Evolutionary conservation across 352 stramenopile genomes (phyloP), one percentile per base, ranked within the genome.

Genomic region (Pythium phragmitis): DNA sequence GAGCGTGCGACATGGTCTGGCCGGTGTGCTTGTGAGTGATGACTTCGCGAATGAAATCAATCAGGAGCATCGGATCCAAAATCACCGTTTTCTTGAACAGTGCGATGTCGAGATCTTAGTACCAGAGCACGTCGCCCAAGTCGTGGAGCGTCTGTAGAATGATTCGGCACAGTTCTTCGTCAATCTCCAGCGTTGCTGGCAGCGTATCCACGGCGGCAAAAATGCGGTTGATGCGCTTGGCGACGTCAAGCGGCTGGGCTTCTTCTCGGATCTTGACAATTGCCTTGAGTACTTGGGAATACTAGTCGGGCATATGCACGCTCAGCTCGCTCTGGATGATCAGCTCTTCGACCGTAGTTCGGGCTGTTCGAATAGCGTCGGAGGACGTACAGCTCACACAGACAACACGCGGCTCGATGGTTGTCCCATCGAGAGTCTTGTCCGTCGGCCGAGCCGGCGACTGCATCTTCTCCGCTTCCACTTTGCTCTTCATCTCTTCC

Each of bases 121-220:
- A 64, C 57, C 57, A 64, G 6, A 64, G n/a, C 13, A 64, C 37
- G 9, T 64, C 57, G 2, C 57, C 57, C 2, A 64, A 33, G 46
- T 57, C 57, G 36, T 56, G 57, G 7, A 64, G 57, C 2, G 57
- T 50, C 14, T 49, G 11, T 17, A 64, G 37, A 21, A 64, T 64
- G 3, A 16, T 23, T 7, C n/a, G 33, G 23, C 26, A 56, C 17
- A 42, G 7, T 17, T 21, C 37, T 9, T 17, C 2, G 19, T 59
- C 52, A 19, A 42, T 52, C n/a, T 26, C 2, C 13, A 52, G 17
- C 19, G 3, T 14, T 9, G 26, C 21, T 28, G 46, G 21, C 19
- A 52, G 19, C 46, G 46, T n/a, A 14, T 34, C 12, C 46, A 52
- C 46, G 26, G 46, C 11, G 7, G 46, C 46, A 33, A 52, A 52